These are phyloP conservation scores for Saturnispora ahearnii DNA, from an alignment of 805 yeast species.

Conservation along the genomic window DNA sequence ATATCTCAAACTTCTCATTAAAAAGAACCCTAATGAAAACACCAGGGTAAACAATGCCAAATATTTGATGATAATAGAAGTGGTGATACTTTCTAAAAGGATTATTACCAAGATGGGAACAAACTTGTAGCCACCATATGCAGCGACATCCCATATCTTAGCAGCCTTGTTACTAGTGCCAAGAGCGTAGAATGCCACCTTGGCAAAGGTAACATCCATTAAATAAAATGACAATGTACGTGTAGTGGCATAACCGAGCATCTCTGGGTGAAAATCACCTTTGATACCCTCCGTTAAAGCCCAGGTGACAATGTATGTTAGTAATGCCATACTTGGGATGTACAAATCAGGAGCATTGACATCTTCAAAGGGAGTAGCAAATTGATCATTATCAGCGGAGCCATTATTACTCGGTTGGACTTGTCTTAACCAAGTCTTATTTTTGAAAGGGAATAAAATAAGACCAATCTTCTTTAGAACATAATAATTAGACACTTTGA, in stretches of 20 bases:
- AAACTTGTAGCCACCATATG: conserved; percentile 92
- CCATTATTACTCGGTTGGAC: conserved; percentile 26
- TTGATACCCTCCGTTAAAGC: conserved; percentile 78
- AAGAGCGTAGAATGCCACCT: conserved; percentile 74
- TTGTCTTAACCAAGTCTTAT: conserved; percentile 72
- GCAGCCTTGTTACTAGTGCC: conserved; percentile 50
- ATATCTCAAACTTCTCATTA: conserved; percentile 61
- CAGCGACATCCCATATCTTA: conserved; percentile 65
- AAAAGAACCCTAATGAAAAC: conserved; percentile 53
- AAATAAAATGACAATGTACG: conserved; percentile 77
- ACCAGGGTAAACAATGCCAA: conserved; percentile 34
- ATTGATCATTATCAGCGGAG: conserved; percentile 27
- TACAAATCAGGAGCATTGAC: conserved; percentile 94
- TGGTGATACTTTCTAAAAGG: conserved; percentile 34
- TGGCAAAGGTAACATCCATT: conserved; percentile 66
- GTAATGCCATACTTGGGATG: conserved; percentile 88
- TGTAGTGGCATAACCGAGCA: conserved; percentile 79
- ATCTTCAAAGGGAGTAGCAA: conserved; percentile 76
- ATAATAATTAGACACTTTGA: conserved; percentile 84
- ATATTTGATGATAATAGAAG: conserved; percentile 29
- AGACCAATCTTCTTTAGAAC: conserved; percentile 66
- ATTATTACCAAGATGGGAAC: conserved; percentile 63
- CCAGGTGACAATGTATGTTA: conserved; percentile 78
- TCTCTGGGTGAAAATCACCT: conserved; percentile 88
- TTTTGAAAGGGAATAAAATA: conserved; percentile 78